These are phyloP conservation scores for Neofusicoccum umdonicola DNA, from an alignment of 2,329 filamentous ascomycete genomes.

Conservation along the genomic window DNA sequence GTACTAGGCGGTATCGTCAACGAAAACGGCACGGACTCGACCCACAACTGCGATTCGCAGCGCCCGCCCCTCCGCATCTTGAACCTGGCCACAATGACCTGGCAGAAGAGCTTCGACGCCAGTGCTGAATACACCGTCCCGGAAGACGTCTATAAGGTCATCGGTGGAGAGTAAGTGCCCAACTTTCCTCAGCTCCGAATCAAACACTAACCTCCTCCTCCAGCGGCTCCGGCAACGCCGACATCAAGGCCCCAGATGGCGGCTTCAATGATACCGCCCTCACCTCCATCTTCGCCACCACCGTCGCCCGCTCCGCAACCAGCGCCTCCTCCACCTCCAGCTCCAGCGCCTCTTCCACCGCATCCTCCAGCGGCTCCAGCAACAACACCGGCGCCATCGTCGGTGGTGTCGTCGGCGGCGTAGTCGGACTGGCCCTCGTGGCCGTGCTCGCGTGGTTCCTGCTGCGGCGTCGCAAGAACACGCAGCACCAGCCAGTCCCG, in stretches of 20 bases:
- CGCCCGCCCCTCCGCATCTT: constrained; percentile 3
- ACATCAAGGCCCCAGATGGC: not conserved
- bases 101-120: constrained; percentile 9
- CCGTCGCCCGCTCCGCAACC: not conserved
- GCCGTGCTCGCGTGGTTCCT: constrained; percentile 1
- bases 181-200: not conserved
- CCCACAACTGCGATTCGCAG: not conserved
- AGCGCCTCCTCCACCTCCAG: constrained; percentile 3
- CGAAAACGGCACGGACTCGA: not conserved
- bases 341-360: not conserved
- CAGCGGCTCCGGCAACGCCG: constrained; percentile 12
- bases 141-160: not conserved
- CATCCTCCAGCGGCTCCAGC: not conserved
- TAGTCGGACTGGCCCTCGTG: constrained; percentile 17
- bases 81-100: constrained; percentile 2
- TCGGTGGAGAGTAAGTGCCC: constrained; percentile 11
- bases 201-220: not conserved
- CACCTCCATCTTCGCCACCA: constrained; percentile 4
- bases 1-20: constrained; percentile 14
- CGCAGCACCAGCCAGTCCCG: not conserved
- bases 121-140: not conserved
- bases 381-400: constrained; percentile 17
- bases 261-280: constrained; percentile 11
- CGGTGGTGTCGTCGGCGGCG: constrained; percentile 19
- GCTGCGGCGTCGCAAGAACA: not conserved